Conservation (phyloP, 2,329 filamentous ascomycete genomes). For the Huntiella bhutanensis region DNA sequence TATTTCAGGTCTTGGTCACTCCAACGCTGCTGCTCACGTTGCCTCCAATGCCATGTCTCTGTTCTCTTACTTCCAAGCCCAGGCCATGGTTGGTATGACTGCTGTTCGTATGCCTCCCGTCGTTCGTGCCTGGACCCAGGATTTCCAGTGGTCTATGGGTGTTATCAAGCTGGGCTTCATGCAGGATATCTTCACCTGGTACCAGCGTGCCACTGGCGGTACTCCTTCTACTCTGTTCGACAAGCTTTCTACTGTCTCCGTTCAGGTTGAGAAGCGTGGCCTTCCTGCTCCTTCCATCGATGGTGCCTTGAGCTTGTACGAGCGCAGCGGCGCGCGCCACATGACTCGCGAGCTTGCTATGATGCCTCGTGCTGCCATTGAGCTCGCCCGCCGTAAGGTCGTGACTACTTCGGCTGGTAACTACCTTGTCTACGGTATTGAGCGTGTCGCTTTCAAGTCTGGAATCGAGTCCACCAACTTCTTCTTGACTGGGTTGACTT, state of each 20-base stretch:
- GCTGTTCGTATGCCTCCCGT: conserved; percentile 69
- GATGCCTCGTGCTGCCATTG: conserved; percentile 25
- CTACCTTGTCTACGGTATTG: conserved; percentile 58
- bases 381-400: conserved; percentile 34
- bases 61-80: conserved; percentile 84
- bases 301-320: conserved; percentile 21
- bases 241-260: conserved; percentile 53
- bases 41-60: conserved; percentile 87
- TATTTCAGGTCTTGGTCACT: conserved; percentile 76
- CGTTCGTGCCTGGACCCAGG: conserved; percentile 84
- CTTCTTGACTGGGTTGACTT: conserved; percentile 77
- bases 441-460: conserved; percentile 73
- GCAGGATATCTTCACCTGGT: conserved; percentile 83
- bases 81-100: conserved; percentile 77
- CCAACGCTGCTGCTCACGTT: conserved; percentile 85
- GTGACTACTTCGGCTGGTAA: conserved; percentile 34
- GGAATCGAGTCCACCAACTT: conserved; percentile 79
- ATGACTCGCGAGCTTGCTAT: conserved; percentile 33
- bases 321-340: conserved; percentile 25
- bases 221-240: conserved; percentile 63
- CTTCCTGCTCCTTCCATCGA: conserved; percentile 16
- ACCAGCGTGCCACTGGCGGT: conserved; percentile 81
- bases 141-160: conserved; percentile 97
- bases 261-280: conserved; percentile 57
- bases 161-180: conserved; percentile 78